Percentiles rank a stretch among this genome's conserved stretches.
These are phyloP conservation scores for Torulaspora gathmanii DNA, from an alignment of 805 yeast species.

Conservation along the genomic window DNA sequence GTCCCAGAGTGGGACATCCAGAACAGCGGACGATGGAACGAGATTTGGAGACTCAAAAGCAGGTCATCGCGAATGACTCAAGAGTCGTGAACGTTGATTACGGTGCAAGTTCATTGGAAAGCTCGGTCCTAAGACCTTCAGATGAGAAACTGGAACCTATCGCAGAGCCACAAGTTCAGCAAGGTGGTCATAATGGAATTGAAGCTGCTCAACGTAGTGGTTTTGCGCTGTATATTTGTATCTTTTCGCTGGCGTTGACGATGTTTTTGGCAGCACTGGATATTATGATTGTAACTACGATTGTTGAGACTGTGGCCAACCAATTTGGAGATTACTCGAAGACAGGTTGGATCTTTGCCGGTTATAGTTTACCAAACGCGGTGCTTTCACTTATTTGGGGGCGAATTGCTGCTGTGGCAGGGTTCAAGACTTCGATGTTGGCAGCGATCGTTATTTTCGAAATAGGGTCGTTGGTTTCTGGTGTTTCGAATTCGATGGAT, in stretches of 20 bases:
- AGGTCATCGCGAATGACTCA: background rate
- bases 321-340: slow-evolving; percentile 47
- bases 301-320: slow-evolving; percentile 46
- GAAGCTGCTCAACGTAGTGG: slow-evolving; percentile 8
- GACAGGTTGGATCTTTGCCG: slow-evolving; percentile 57
- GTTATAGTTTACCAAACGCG: slow-evolving; percentile 51
- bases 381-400: slow-evolving; percentile 56
- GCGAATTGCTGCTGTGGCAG: slow-evolving; percentile 50
- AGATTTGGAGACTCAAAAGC: slow-evolving; percentile 1
- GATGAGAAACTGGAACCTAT: background rate
- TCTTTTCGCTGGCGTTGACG: slow-evolving; percentile 21
- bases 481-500: slow-evolving; percentile 49
- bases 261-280: slow-evolving; percentile 46
- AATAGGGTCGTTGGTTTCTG: slow-evolving; percentile 58
- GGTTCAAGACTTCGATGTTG: slow-evolving; percentile 49
- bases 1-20: background rate
- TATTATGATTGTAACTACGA: slow-evolving; percentile 53
- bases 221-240: slow-evolving; percentile 12
- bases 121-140: background rate
- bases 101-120: background rate
- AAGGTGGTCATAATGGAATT: background rate
- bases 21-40: background rate
- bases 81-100: background rate
- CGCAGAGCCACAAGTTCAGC: background rate
- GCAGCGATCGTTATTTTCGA: slow-evolving; percentile 51